Conservation (phyloP, 2,329 filamentous ascomycete genomes). For the Rhinocladiella similis region DNA sequence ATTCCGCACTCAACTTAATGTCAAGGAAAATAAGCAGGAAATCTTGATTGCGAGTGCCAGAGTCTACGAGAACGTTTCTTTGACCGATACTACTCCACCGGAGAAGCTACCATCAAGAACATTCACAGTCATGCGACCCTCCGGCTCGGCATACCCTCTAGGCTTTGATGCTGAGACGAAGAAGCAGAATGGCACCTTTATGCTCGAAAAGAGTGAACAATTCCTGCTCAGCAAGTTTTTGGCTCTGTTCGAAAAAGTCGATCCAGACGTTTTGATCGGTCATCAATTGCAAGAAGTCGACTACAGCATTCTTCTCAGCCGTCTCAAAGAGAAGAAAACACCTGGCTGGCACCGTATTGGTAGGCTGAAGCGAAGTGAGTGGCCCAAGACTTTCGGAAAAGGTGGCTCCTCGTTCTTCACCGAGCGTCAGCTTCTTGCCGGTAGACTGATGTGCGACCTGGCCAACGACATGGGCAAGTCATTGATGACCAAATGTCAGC, state of each 20-base stretch:
- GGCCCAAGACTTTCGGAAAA: slow-evolving; percentile 85
- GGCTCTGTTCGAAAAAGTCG: slow-evolving; percentile 80
- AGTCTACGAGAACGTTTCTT: slow-evolving; percentile 85
- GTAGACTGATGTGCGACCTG: slow-evolving; percentile 87
- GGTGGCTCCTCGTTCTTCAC: slow-evolving; percentile 88
- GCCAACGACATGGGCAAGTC: slow-evolving; percentile 97
- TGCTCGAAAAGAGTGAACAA: slow-evolving; percentile 78
- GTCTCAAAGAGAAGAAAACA: slow-evolving; percentile 85
- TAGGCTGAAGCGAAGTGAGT: slow-evolving; percentile 75
- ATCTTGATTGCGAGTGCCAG: slow-evolving; percentile 88
- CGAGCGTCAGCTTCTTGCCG: slow-evolving; percentile 85
- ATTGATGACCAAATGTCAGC: slow-evolving; percentile 94
- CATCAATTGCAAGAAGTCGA: slow-evolving; percentile 98
- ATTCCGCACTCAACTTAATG: slow-evolving; percentile 83
- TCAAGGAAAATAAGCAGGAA: slow-evolving; percentile 93
- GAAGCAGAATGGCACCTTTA: slow-evolving; percentile 70
- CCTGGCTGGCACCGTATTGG: slow-evolving; percentile 94
- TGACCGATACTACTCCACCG: slow-evolving; percentile 83
- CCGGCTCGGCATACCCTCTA: slow-evolving; percentile 72
- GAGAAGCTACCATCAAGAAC: slow-evolving; percentile 87
- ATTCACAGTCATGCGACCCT: slow-evolving; percentile 87
- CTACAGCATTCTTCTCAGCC: slow-evolving; percentile 84
- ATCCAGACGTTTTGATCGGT: slow-evolving; percentile 91
- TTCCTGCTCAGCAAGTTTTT: slow-evolving; percentile 87
- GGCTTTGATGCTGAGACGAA: slow-evolving; percentile 71